phyloP scores from a whole-genome alignment of 108 stramenopile species.

The Fragilariopsis cylindrus region DNA sequence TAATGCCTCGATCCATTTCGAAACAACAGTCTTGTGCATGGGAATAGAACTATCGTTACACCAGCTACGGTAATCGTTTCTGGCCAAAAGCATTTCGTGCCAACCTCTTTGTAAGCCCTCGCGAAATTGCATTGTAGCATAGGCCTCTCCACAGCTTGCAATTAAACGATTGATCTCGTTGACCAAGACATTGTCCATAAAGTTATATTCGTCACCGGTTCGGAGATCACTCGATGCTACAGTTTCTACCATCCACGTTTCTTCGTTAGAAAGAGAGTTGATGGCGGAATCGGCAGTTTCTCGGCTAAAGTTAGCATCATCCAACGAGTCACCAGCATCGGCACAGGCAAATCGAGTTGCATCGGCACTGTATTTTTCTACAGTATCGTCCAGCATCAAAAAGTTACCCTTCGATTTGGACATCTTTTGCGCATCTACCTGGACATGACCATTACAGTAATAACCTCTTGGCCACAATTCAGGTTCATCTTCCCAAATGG shows the following conservation, averaged over 20 bases:
- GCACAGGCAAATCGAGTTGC: conserved; percentile 94
- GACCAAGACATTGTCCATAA: conserved; percentile 87
- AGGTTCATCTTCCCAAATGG: conserved; percentile 94
- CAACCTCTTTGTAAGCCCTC: conserved; percentile 93
- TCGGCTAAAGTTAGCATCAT: conserved; percentile 98
- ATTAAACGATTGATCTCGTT: conserved; percentile 92
- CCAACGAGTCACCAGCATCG: conserved; percentile 95
- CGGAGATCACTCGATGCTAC: conserved; percentile 55
- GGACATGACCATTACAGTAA: conserved; percentile 94
- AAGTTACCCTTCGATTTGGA: conserved; percentile 98
- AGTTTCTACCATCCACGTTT: conserved; percentile 82
- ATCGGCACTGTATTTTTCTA: conserved; percentile 86
- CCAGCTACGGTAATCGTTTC: conserved; percentile 94
- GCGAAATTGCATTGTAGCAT: conserved; percentile 83
- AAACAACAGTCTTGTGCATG: conserved; percentile 82
- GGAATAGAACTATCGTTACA: conserved; percentile 80
- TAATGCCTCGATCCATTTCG: conserved; percentile 70
- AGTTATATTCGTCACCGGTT: conserved; percentile 59
- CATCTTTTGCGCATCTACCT: conserved; percentile 98
- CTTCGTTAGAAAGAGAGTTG: conserved; percentile 85
- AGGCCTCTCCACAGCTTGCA: conserved; percentile 55
- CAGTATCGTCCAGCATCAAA: conserved; percentile 92
- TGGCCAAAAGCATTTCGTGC: conserved; percentile 89
- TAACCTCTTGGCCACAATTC: conserved; percentile 92
- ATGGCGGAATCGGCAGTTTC: conserved; percentile 92